A percentile compares a stretch with the other conserved stretches of the same genome.
phyloP scores from a whole-genome alignment of 768 basidiomycete genomes.

The Pleurotus cornucopiae region DNA sequence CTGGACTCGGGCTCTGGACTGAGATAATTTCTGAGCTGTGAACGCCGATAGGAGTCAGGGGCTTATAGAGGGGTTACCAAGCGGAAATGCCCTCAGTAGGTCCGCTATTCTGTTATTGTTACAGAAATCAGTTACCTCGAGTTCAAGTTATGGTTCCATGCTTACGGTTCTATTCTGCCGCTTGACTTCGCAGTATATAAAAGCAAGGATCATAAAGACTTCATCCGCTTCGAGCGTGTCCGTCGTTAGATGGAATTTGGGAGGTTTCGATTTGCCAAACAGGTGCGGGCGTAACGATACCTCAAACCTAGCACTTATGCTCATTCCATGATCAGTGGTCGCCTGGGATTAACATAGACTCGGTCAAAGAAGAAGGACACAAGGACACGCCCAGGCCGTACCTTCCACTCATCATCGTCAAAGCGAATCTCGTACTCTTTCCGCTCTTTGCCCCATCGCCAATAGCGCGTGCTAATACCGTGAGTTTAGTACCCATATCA shows the following conservation, averaged over 20 bases:
- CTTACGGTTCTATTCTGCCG: conserved; percentile 30
- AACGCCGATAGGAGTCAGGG: no score
- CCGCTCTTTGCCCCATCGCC: conserved; percentile 39
- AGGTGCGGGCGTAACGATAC: conserved; percentile 47
- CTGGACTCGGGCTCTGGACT: no score
- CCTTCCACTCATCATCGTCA: conserved; percentile 45
- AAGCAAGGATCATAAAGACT: conserved; percentile 31
- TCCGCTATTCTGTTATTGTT: no score
- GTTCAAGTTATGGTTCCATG: neutral
- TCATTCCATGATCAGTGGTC: conserved; percentile 19
- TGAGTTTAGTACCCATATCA: neutral
- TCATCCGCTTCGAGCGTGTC: conserved; percentile 36
- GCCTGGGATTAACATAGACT: neutral
- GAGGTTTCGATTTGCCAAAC: conserved; percentile 38
- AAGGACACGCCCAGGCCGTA: conserved; percentile 12
- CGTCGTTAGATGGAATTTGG: conserved; percentile 33
- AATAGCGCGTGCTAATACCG: conserved; percentile 30
- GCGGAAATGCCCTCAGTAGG: no score
- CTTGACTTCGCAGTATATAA: conserved; percentile 31
- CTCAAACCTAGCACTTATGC: conserved; percentile 32
- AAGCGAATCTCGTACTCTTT: conserved; percentile 42
- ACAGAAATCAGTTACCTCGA: no score
- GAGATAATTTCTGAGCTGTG: no score
- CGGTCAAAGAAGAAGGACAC: neutral
- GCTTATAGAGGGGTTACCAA: no score